Evolutionary conservation across 2,329 filamentous ascomycete species (phyloP).

Genomic region (Diaporthe sp.): DNA sequence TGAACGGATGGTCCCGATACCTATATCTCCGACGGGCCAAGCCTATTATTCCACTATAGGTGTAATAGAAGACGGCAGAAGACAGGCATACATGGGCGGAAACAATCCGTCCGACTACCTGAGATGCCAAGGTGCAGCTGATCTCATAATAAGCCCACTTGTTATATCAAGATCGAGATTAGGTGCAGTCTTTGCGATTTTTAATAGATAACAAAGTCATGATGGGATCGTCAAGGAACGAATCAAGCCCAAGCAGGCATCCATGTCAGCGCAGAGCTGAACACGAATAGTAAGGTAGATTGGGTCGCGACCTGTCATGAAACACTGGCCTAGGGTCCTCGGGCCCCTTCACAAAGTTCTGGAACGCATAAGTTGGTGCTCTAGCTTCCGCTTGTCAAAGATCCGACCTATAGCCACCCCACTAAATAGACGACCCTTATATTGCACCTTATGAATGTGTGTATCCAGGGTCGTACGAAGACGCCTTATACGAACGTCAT

Average conservation of each 20-base stretch:
- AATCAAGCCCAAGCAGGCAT: not conserved
- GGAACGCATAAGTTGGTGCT: not conserved
- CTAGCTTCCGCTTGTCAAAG: constrained; percentile 28
- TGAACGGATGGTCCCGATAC: constrained; percentile 14
- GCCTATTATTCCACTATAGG: not conserved
- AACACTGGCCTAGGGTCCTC: constrained; percentile 2
- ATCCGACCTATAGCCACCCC: not conserved
- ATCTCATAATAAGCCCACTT: not conserved
- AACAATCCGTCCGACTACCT: not conserved
- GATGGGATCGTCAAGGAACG: not conserved
- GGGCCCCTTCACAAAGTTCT: constrained; percentile 5
- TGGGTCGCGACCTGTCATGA: constrained; percentile 1
- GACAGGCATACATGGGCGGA: not conserved
- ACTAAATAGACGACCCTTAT: not conserved
- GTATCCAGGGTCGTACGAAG: not conserved
- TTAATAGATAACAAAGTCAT: not conserved
- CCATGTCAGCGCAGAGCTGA: not conserved
- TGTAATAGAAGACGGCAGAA: too few species aligned
- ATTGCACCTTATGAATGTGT: not conserved
- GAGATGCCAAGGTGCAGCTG: not conserved
- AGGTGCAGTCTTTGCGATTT: too few species aligned
- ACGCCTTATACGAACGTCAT: constrained; percentile 15
- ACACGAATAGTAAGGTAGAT: not conserved
- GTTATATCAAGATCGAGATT: not conserved
- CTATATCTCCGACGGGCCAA: not conserved